Conservation (phyloP, 2,329 filamentous ascomycete genomes). For the Talaromyces atroroseus region DNA sequence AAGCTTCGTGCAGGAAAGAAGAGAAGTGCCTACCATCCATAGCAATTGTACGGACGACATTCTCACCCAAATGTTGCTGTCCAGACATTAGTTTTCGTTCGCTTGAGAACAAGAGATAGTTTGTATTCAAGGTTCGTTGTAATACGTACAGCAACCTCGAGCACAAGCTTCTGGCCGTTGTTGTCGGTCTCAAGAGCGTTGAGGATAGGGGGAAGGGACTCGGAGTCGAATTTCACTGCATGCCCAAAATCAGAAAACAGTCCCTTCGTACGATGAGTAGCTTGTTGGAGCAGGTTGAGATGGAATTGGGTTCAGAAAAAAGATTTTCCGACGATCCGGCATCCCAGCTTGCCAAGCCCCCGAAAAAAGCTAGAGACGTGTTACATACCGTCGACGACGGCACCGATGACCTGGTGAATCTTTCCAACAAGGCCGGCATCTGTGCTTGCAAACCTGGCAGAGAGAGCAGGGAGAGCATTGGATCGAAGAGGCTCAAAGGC, state of each 20-base stretch:
- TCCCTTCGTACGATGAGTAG: constrained; percentile 12
- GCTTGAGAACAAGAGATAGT: not conserved
- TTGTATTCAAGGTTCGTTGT: constrained; percentile 5
- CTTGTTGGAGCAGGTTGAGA: constrained; percentile 26
- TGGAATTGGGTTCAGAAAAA: constrained; percentile 34
- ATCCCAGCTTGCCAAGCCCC: constrained; percentile 14
- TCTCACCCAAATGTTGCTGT: constrained; percentile 99
- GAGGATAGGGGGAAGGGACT: constrained; percentile 92
- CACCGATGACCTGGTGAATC: constrained; percentile 86
- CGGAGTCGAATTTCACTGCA: constrained; percentile 91
- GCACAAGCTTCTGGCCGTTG: constrained; percentile 86
- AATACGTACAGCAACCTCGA: constrained; percentile 85
- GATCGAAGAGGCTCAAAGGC: constrained; percentile 54
- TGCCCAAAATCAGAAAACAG: constrained; percentile 26
- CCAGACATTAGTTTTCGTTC: constrained; percentile 9
- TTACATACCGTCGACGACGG: constrained; percentile 89
- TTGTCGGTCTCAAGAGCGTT: constrained; percentile 92
- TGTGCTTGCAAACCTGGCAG: constrained; percentile 58
- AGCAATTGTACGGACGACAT: constrained; percentile 98
- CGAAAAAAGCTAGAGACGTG: constrained; percentile 23
- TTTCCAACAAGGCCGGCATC: constrained; percentile 55
- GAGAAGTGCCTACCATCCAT: constrained; percentile 79
- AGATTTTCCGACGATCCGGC: constrained; percentile 35
- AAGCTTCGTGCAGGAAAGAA: constrained; percentile 7
- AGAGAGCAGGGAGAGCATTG: constrained; percentile 54